These are phyloP conservation scores for Fagopyrum homotropicum DNA, from an alignment of 148 eudicot species.

Conservation along the genomic window DNA sequence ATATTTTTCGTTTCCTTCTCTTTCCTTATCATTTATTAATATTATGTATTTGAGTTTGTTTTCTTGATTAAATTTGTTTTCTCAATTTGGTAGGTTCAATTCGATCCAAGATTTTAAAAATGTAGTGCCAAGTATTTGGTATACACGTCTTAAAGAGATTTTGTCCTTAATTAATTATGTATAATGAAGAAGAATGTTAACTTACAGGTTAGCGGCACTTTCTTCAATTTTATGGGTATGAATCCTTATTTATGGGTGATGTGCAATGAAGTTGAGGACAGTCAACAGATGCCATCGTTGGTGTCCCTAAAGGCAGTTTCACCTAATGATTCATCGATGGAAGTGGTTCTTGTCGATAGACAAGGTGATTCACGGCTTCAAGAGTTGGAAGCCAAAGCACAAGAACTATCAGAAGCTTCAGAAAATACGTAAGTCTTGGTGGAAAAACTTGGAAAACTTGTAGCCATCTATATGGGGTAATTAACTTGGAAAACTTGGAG, in stretches of 20 bases:
- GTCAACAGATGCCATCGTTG: conserved; percentile 63
- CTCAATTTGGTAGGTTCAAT: too few species aligned
- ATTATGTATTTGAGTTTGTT: not conserved
- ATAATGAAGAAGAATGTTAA: not conserved
- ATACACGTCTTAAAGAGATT: conserved; percentile 21
- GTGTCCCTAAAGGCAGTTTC: conserved; percentile 54
- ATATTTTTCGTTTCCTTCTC: not conserved
- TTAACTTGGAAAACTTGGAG: conserved; percentile 44
- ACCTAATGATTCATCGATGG: conserved; percentile 61
- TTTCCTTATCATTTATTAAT: too few species aligned
- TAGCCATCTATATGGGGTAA: conserved; percentile 80
- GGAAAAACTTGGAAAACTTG: conserved; percentile 82
- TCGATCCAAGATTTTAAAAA: too few species aligned
- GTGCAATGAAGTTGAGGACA: conserved; percentile 74
- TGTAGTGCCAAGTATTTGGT: too few species aligned
- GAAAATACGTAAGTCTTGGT: conserved; percentile 47
- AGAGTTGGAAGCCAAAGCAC: conserved; percentile 74
- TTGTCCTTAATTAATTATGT: too few species aligned
- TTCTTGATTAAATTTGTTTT: too few species aligned
- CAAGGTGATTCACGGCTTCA: conserved; percentile 55
- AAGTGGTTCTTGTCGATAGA: conserved; percentile 72
- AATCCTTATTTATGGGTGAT: conserved; percentile 83
- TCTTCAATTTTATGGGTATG: conserved; percentile 80
- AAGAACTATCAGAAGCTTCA: conserved; percentile 56
- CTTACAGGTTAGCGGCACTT: conserved; percentile 77